Conservation (phyloP, 805 yeast genomes). For the Yarrowia sp. region DNA sequence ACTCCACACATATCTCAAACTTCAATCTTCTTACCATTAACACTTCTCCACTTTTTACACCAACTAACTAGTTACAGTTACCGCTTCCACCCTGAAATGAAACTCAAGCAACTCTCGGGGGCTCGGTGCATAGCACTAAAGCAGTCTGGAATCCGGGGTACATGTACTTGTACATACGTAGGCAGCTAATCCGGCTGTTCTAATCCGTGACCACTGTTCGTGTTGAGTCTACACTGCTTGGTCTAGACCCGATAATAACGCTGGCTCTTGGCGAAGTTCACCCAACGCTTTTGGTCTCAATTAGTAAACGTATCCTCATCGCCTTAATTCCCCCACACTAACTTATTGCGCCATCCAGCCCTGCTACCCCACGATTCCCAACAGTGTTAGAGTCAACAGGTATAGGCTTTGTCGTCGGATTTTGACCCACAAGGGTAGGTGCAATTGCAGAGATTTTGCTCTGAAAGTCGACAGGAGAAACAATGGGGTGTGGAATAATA, state of each 20-base stretch:
- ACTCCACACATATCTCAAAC: too few relatives aligned
- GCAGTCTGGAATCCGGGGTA: slow-evolving; percentile 13
- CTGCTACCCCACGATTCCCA: slow-evolving; percentile 16
- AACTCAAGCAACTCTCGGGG: not conserved
- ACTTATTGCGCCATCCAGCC: slow-evolving; percentile 1
- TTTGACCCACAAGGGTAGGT: not conserved
- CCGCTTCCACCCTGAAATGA: too few relatives aligned
- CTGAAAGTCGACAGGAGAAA: not conserved
- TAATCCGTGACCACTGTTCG: too few relatives aligned
- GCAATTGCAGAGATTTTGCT: not conserved
- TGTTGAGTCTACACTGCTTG: too few relatives aligned
- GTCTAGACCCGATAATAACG: too few relatives aligned
- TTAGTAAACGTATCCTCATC: slow-evolving; percentile 3
- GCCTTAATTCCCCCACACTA: not conserved
- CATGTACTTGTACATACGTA: not conserved
- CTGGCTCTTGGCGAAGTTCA: not conserved
- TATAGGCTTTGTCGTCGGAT: not conserved
- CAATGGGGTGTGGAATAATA: not conserved
- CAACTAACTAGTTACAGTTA: too few relatives aligned
- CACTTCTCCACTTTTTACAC: too few relatives aligned
- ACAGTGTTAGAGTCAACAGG: not conserved
- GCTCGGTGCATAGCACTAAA: not conserved
- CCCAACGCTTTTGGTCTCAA: not conserved
- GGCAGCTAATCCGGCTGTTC: too few relatives aligned
- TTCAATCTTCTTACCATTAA: too few relatives aligned